Evolutionary conservation across 2,329 filamentous ascomycete species (phyloP).

Genomic region (Corynespora cassiicola): DNA sequence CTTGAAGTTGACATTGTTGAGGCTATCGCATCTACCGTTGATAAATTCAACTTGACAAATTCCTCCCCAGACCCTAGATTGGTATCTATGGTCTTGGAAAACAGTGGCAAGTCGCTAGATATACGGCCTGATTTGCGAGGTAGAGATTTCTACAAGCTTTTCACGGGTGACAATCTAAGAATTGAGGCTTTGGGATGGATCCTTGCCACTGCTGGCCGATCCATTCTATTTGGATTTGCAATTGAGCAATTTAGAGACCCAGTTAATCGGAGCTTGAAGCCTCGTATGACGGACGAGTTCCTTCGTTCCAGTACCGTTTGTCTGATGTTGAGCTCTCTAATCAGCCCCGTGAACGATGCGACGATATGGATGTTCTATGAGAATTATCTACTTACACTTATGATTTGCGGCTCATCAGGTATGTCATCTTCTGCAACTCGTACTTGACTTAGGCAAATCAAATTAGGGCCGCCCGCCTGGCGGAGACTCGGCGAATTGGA

Average conservation of each 20-base stretch:
- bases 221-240: conserved; percentile 31
- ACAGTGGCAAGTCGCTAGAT: conserved; percentile 31
- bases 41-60: conserved; percentile 34
- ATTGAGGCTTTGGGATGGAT: conserved; percentile 49
- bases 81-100: conserved; percentile 32
- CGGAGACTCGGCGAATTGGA: conserved; percentile 37
- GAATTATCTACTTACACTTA: conserved; percentile 43
- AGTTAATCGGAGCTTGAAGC: conserved; percentile 19
- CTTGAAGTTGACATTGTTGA: conserved; percentile 43
- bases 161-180: conserved; percentile 45
- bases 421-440: conserved; percentile 5
- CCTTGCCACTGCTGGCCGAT: conserved; percentile 45
- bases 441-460: background rate
- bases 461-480: conserved; percentile 35
- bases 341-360: conserved; percentile 49
- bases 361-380: conserved; percentile 42
- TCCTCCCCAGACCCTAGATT: conserved; percentile 30
- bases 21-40: conserved; percentile 33
- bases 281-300: conserved; percentile 35
- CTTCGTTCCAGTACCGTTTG: conserved; percentile 45
- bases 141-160: conserved; percentile 45
- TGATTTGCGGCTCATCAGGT: conserved; percentile 48
- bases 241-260: conserved; percentile 26
- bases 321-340: conserved; percentile 44
- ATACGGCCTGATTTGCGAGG: conserved; percentile 33